Evolutionary conservation across 306 rosid species (phyloP), one percentile per base, ranked within the genome.

Genomic region (Quercus berberidifolia): DNA sequence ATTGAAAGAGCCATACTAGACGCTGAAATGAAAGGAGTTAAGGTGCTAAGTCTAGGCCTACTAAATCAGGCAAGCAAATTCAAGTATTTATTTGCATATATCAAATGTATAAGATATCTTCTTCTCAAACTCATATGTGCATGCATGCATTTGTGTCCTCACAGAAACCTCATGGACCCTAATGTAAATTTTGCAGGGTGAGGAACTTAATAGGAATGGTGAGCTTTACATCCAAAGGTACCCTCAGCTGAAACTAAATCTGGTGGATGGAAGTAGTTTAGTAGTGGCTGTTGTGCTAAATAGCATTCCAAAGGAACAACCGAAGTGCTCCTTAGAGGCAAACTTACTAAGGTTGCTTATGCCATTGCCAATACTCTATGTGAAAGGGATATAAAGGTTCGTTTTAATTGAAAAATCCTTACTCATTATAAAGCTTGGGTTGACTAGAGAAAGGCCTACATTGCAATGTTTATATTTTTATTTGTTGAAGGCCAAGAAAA

Each of bases 211-310:
- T 60, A 43, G 55, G 5, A n/a, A 84, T 63, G 88, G 90, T 41
- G 90, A 59, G 51, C 26, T 76, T 6, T 87, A 76, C 41, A 77
- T 84, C 14, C 31, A 52, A 0, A 82, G 75, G 68, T 25, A 87
- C 55, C 88, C 90, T 5, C 1, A 82, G 38, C 43, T 84, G 20
- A 82, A 59, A 25, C n/a, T 84, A 6, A 87, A 65, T 65, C 35
- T 87, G 72, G 90, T 87, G 26, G 90, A 87, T 74, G 88, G 90
- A 7, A 82, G 86, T 49, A 79, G 85, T 76, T 62, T 87, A 7
- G 87, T 81, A 1, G 86, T 74, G 46, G 86, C 78, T 35, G 73
- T 80, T 8, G 51, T 87, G 3, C 68, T 85, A 5, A 82, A 84
- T 73, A 79, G 49, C 60, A 79, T 85, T 64, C 88, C 90, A 2